Evolutionary conservation across 805 yeast species (phyloP).

Genomic region (Kodamaea fukazawae): DNA sequence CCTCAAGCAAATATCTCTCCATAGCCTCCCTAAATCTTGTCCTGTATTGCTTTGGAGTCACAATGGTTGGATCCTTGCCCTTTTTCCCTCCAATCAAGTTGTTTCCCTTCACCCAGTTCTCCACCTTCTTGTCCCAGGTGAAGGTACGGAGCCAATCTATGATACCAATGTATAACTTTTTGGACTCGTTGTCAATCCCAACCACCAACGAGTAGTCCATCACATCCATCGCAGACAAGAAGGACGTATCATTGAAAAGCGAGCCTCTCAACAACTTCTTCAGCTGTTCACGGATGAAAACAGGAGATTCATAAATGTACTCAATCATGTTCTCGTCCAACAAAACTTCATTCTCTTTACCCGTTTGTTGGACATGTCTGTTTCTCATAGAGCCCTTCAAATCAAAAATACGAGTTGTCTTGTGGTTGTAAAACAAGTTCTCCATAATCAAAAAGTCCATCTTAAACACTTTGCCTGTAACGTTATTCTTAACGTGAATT

Average conservation of each 20-base stretch:
- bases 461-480: conserved; percentile 71
- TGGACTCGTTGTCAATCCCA: conserved; percentile 72
- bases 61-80: conserved; percentile 93
- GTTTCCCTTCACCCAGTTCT: conserved; percentile 97
- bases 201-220: conserved; percentile 97
- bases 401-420: conserved; percentile 85
- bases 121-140: conserved; percentile 98
- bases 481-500: conserved; percentile 78
- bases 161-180: conserved; percentile 84
- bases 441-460: conserved; percentile 96
- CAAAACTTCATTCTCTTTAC: conserved; percentile 89
- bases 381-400: conserved; percentile 97
- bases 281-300: conserved; percentile 89
- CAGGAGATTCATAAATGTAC: conserved; percentile 92
- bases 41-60: conserved; percentile 94
- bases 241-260: conserved; percentile 91
- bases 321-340: conserved; percentile 98
- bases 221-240: conserved; percentile 93
- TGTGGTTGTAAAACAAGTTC: conserved; percentile 81
- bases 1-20: conserved; percentile 93
- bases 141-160: conserved; percentile 92
- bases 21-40: conserved; percentile 94
- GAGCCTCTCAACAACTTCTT: conserved; percentile 84
- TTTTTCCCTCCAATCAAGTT: conserved; percentile 76
- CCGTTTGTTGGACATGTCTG: conserved; percentile 94